Evolutionary conservation across 192 early-diverging fungal genomes (phyloP).

Genomic region (Coemansia sp.): DNA sequence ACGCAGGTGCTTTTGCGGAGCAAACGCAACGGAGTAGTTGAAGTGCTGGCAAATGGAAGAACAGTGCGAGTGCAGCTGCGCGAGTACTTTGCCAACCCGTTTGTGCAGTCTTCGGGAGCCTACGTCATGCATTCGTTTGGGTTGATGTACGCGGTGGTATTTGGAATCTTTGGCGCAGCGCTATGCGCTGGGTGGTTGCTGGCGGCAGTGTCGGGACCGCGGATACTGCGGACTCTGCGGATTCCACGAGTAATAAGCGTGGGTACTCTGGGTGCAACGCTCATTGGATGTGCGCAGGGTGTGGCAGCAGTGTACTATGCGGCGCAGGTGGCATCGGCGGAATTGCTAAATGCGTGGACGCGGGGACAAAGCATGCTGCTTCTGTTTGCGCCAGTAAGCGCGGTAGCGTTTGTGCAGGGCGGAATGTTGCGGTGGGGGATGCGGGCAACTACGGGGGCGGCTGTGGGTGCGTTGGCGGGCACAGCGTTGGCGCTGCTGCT

Average conservation of each 20-base stretch:
- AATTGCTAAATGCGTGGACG: conserved; percentile 28
- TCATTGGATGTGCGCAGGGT: conserved; percentile 2
- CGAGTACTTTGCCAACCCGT: conserved; percentile 45
- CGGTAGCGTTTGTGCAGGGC: conserved; percentile 8
- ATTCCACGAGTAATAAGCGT: neutral
- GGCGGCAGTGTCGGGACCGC: neutral
- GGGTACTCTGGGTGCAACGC: neutral
- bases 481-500: conserved; percentile 13
- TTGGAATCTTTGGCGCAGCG: conserved; percentile 27
- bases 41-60: neutral
- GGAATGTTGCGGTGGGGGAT: conserved; percentile 15
- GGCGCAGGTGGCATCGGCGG: conserved; percentile 18
- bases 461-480: conserved; percentile 12
- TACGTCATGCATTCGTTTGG: conserved; percentile 53
- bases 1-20: conserved; percentile 14
- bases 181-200: conserved; percentile 15
- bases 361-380: conserved; percentile 11
- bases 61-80: conserved; percentile 34
- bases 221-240: neutral
- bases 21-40: conserved; percentile 6
- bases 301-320: conserved; percentile 16
- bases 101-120: conserved; percentile 43
- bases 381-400: conserved; percentile 12
- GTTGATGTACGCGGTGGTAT: conserved; percentile 41
- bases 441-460: conserved; percentile 3